Base-by-base conservation (phyloP, 2,329 filamentous ascomycete genomes). In the Apiospora hydei region DNA sequence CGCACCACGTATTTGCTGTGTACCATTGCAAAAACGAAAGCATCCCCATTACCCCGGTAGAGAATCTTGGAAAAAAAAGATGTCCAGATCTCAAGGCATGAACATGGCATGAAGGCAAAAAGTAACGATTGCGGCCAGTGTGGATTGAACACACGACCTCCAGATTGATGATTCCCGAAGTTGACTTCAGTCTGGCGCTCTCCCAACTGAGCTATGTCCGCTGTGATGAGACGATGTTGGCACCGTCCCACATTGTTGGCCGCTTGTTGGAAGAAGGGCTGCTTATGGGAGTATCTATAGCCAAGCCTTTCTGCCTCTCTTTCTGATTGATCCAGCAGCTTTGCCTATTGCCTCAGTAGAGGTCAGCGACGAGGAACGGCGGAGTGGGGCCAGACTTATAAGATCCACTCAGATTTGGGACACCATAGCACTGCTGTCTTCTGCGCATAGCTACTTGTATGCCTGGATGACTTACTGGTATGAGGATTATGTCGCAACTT, bases 141-240 rank as follows among this genome's bases (percentile, higher is more conserved):
- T 68, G 66, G 66, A 68, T 68, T 47, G 66, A 68, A 68, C 66
- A 68, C 66, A 68, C 66, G 66, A 68, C 66, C 66, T 68, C 66
- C 66, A 68, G 66, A 68, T 68, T 67, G 24, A 68, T 46, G 41
- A 47, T 30, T 34, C 18, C 49, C n/a, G 57, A 66, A 44, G 43
- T 46, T 18, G 30, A n/a, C 66, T 68, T 68, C 66, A 68, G 66
- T 68, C 66, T 68, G 66, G 66, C 66, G 66, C 66, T 68, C 66
- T 68, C 66, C 66, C 66, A 68, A 68, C 66, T 68, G 66, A 68
- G 66, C 66, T 68, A 68, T 68, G 66, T 68, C 66, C 66, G 66
- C 66, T 68, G 41, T 68, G 34, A 34, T 68, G 66, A 47, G 21
- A 68, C 26, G 38, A 18, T 47, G 24, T 61, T 61, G 53, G 16